A percentile compares a stretch with the other conserved stretches of the same genome.
phyloP scores from a whole-genome alignment of 306 rosid species.

The Pterocarpus santalinus region DNA sequence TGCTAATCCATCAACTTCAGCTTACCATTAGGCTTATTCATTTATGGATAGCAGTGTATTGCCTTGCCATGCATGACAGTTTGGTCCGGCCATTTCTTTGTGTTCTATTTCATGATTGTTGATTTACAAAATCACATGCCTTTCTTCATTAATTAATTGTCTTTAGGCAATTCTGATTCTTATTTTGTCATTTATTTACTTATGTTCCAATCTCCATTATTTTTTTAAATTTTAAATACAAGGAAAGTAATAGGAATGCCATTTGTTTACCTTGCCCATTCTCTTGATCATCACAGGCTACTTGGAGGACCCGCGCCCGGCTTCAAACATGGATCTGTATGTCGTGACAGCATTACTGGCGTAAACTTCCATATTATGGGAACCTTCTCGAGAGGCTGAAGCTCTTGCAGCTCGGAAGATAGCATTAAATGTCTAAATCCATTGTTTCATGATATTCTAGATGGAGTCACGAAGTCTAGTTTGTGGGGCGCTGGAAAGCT shows the following conservation, averaged over 20 bases:
- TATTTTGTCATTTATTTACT: no score
- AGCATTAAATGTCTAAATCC: constrained; percentile 73
- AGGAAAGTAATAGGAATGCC: not conserved
- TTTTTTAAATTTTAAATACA: no score
- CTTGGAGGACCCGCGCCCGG: constrained; percentile 98
- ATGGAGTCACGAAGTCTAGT: constrained; percentile 16
- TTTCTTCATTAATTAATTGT: no score
- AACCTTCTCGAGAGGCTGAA: constrained; percentile 94
- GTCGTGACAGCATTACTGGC: constrained; percentile 83
- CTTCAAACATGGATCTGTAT: constrained; percentile 99
- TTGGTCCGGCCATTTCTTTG: no score
- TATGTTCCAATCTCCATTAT: no score
- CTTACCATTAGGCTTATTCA: no score
- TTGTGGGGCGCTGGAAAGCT: constrained; percentile 33
- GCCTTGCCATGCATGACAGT: no score
- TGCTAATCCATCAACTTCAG: no score
- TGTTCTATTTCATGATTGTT: no score
- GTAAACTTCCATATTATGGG: constrained; percentile 84
- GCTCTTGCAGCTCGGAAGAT: constrained; percentile 96
- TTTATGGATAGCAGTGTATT: no score
- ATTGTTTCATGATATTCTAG: constrained; percentile 40
- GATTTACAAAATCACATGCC: no score
- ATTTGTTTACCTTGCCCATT: constrained; percentile 12
- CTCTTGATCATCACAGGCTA: constrained; percentile 64
- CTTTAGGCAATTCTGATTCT: no score